phyloP scores from a whole-genome alignment of 805 yeast genomes.

The Candida endomychidarum region DNA sequence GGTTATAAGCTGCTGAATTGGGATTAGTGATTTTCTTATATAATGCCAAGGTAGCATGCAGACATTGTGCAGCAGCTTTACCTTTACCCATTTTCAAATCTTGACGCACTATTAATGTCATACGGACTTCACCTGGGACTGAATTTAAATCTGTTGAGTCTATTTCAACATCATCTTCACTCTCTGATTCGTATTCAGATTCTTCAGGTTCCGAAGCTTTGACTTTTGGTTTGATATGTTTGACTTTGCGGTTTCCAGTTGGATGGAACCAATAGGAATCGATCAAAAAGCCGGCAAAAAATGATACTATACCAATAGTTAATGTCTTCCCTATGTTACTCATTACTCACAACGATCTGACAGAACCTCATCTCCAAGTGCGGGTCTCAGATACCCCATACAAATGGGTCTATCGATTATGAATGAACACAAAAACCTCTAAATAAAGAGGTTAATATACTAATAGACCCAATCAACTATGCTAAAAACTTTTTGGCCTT shows the following conservation, averaged over 20 bases:
- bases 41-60: conserved; percentile 94
- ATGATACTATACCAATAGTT: conserved; percentile 36
- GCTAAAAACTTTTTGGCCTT: conserved; percentile 27
- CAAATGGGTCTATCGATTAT: too few relatives aligned
- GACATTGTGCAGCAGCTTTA: conserved; percentile 95
- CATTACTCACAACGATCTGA: too few relatives aligned
- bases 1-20: conserved; percentile 54
- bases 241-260: too few relatives aligned
- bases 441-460: too few relatives aligned
- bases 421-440: too few relatives aligned
- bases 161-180: conserved; percentile 55
- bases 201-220: background rate
- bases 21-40: conserved; percentile 66
- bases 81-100: conserved; percentile 94
- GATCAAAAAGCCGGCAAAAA: conserved; percentile 35
- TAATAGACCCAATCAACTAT: too few relatives aligned
- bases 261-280: conserved; percentile 20
- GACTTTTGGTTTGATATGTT: background rate
- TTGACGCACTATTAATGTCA: conserved; percentile 85
- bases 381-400: too few relatives aligned
- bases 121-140: conserved; percentile 74
- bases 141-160: conserved; percentile 62
- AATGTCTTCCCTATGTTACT: conserved; percentile 16
- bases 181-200: conserved; percentile 26
- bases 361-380: too few relatives aligned